Base-by-base conservation (phyloP, 148 eudicot genomes). In the Mesembryanthemum crystallinum region DNA sequence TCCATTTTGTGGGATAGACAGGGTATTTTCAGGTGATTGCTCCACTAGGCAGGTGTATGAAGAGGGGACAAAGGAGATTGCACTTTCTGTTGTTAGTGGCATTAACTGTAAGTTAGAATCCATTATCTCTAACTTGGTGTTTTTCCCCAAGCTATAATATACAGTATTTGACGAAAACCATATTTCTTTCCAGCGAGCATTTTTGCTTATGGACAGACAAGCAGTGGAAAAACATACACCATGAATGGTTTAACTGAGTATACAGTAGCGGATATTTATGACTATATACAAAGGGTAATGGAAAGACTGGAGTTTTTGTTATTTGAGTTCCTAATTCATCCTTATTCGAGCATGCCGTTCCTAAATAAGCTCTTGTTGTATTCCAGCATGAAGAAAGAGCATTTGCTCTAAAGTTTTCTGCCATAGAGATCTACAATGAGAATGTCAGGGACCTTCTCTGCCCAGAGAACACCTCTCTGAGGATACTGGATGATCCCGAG, bases 191-290 rank as follows among this genome's bases (percentile, higher is more conserved):
- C 87, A 93, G 98, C 98, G 47, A 93, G 97, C 83, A 86, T 93
- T 74, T 93, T 93, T 77, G 98, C 98, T 74, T 93, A 93, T 79
- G 98, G 98, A 75, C 98, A 93, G 83, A 93, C 98, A 55, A 93
- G 94, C 88, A 93, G 98, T 80, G 98, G 98, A 64, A 93, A 93
- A 84, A 93, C 98, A 23, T 93, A 93, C 78, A 93, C 98, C 28
- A 93, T 93, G 98, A 85, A 66, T 80, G 98, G 97, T 64, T 82
- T 93, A 61, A 93, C 98, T 1, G 97, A 93, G 79, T 88, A 79
- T 72, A 85, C 98, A 12, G 98, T 93, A 27, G 92, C 92, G 58
- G 98, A 93, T 76, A 91, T 93, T 69, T 93, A 93, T 77, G 94
- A 89, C 78, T 87, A 91, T 73, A 87, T 93, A 76, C 90, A 89